Base-by-base conservation (phyloP, 2,329 filamentous ascomycete genomes). In the Paecilomyces niveus region DNA sequence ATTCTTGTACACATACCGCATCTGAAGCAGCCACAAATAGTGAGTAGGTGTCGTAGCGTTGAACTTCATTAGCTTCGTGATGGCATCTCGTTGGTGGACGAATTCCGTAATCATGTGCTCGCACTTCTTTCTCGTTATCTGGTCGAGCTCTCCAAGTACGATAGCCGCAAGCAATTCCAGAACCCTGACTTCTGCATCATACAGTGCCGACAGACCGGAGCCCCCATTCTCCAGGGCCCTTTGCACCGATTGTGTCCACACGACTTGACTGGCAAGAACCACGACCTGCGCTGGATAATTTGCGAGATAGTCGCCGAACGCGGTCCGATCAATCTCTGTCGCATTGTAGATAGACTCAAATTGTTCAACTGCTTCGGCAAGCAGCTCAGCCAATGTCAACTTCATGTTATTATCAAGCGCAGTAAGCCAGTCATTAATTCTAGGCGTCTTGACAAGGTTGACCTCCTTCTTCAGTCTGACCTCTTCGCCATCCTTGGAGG, bases 21-120 rank as follows among this genome's bases (percentile, higher is more conserved):
- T 99, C 73, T 95, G 92, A 35, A 97, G 80, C 55, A 97, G 85
- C 94, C 94, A 99, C 63, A 95, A 77, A 71, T 96, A 92, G 71
- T 99, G 90, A 18, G 84, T 88, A 15, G 90, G 81, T 8, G 87
- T 86, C 55, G 81, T 85, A 26, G 94, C 94, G 58, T 88, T 88
- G 53, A 85, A 81, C 53, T 88, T 83, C 54, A 92, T 83, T 26
- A 99, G 85, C 74, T 90, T 95, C 69, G 93, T 89, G 63, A 97
- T 94, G 18, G 89, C 85, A 73, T 99, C 94, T 61, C 94, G 89
- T 74, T 99, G 95, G 72, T 99, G 94, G 13, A 99, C 94, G 70
- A 94, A 97, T 73, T 99, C 95, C 0, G 95, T 99, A 70, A 99
- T 99, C 64, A 99, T 84, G 75, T 97, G 93, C 74, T 99, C 94